Evolutionary conservation across 179 eudicot species (phyloP).

Genomic region (Drosera spatulata): DNA sequence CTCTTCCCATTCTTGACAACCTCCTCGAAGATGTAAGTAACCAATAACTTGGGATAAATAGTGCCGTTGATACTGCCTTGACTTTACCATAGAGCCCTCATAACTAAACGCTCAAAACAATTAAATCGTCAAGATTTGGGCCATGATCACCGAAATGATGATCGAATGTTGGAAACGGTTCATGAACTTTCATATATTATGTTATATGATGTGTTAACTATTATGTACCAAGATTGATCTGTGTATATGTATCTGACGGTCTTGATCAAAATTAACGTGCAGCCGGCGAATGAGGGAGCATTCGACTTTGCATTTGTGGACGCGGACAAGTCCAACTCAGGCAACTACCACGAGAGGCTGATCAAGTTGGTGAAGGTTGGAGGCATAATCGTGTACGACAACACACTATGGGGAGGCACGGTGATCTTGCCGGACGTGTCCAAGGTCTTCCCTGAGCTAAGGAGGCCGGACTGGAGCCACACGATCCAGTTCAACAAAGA

Average conservation of each 20-base stretch:
- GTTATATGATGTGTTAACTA: neutral
- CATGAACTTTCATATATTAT: too few species aligned
- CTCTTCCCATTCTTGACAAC: conserved; percentile 29
- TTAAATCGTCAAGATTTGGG: too few species aligned
- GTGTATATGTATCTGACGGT: neutral
- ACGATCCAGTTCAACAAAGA: neutral
- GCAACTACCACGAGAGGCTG: conserved; percentile 47
- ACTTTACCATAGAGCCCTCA: too few species aligned
- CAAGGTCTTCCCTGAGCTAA: neutral
- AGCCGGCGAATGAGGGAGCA: conserved; percentile 6
- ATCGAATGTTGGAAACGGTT: too few species aligned
- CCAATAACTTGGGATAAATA: neutral
- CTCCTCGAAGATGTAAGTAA: conserved; percentile 36
- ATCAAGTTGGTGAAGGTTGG: conserved; percentile 12
- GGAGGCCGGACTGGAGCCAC: neutral
- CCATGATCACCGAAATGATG: too few species aligned
- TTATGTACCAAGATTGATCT: neutral
- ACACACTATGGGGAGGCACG: too few species aligned
- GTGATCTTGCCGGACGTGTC: too few species aligned
- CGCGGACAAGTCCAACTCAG: conserved; percentile 52
- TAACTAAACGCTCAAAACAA: too few species aligned
- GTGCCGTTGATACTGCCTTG: neutral
- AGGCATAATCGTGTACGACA: too few species aligned
- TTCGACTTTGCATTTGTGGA: conserved; percentile 56
- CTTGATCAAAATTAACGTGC: neutral